These are phyloP conservation scores for Erythrophleum fordii DNA, from an alignment of 306 rosid species.

Conservation along the genomic window DNA sequence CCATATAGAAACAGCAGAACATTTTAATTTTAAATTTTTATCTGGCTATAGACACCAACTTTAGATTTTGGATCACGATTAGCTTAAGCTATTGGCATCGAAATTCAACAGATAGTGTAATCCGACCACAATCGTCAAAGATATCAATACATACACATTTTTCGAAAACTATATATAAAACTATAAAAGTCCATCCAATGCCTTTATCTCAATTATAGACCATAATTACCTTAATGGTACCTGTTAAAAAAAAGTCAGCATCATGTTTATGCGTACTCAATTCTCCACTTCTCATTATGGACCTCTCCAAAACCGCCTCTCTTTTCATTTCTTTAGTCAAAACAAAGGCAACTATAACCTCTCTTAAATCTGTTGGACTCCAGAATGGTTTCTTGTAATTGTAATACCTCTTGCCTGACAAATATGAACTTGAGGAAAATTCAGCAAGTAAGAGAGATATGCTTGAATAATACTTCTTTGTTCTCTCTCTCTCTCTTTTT, in stretches of 20 bases:
- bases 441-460: neutral
- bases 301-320: slow-evolving; percentile 22
- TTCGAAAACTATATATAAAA: neutral
- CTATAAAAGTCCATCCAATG: neutral
- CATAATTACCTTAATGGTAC: neutral
- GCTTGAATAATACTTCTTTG: neutral
- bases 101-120: slow-evolving; percentile 11
- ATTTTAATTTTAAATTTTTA: neutral
- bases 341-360: slow-evolving; percentile 11
- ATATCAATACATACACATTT: slow-evolving; percentile 7
- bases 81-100: slow-evolving; percentile 31
- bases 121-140: slow-evolving; percentile 28
- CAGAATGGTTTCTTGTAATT: slow-evolving; percentile 11
- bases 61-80: slow-evolving; percentile 7
- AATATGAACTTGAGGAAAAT: neutral
- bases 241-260: slow-evolving; percentile 16
- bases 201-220: slow-evolving; percentile 15
- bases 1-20: neutral
- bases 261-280: slow-evolving; percentile 36
- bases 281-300: slow-evolving; percentile 42
- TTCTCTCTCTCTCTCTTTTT: too few relatives aligned
- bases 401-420: neutral
- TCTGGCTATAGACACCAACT: neutral
- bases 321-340: neutral
- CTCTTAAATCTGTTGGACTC: slow-evolving; percentile 2